Percentiles rank a stretch among this genome's conserved stretches.
These are phyloP conservation scores for Chlorella variabilis DNA, from an alignment of 163 green algal species.

Conservation along the genomic window DNA sequence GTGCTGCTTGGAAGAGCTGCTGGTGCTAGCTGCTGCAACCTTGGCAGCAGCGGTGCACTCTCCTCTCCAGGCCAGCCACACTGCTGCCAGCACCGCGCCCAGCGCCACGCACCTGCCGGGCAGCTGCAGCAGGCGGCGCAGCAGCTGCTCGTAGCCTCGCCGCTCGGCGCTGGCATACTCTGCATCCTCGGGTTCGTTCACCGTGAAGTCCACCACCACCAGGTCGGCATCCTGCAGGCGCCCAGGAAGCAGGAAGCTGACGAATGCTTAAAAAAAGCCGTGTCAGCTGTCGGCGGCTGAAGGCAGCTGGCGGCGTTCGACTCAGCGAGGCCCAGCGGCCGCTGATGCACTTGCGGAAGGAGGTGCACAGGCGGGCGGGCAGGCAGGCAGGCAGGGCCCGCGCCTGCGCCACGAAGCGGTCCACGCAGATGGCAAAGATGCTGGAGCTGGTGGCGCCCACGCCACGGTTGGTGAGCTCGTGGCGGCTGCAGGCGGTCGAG, in stretches of 20 bases:
- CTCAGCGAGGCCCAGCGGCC: too few species aligned
- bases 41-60: background rate
- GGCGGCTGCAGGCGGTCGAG: background rate
- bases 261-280: too few species aligned
- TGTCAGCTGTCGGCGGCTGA: too few species aligned
- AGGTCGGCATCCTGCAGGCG: conserved; percentile 17
- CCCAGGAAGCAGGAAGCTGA: too few species aligned
- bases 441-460: conserved; percentile 13
- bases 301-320: too few species aligned
- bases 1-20: background rate
- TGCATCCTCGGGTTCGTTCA: background rate
- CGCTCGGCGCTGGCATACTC: background rate
- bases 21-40: background rate
- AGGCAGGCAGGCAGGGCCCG: background rate
- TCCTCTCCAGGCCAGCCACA: too few species aligned
- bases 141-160: conserved; percentile 20
- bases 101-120: background rate
- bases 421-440: conserved; percentile 5
- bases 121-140: conserved; percentile 19
- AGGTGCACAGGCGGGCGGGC: too few species aligned
- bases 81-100: too few species aligned
- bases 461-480: conserved; percentile 25
- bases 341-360: too few species aligned
- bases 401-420: conserved; percentile 13
- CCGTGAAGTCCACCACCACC: background rate